phyloP scores from a whole-genome alignment of 129 eudicot species.

The Helianthus tuberosus region DNA sequence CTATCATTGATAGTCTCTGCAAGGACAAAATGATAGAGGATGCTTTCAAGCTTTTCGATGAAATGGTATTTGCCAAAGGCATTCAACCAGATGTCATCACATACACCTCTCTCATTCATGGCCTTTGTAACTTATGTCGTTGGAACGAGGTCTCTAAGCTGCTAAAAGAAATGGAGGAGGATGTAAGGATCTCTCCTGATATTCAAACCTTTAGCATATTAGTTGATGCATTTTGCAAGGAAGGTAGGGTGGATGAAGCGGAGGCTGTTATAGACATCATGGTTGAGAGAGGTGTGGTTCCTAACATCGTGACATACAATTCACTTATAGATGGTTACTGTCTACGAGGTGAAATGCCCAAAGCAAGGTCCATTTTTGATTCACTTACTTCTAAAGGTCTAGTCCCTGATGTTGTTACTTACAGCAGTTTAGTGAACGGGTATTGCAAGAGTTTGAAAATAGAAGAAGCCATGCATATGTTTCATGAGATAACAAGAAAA shows the following conservation, averaged over 20 bases:
- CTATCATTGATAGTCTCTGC: slow-evolving; percentile 25
- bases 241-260: slow-evolving; percentile 34
- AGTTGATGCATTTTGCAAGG: slow-evolving; percentile 45
- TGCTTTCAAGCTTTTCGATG: slow-evolving; percentile 28
- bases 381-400: slow-evolving; percentile 4
- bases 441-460: slow-evolving; percentile 18
- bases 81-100: slow-evolving; percentile 27
- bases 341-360: not conserved
- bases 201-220: slow-evolving; percentile 16
- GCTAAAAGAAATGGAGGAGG: slow-evolving; percentile 34
- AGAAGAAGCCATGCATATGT: slow-evolving; percentile 1
- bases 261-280: slow-evolving; percentile 20
- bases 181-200: slow-evolving; percentile 5
- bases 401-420: slow-evolving; percentile 16
- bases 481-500: not conserved
- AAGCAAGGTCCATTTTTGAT: slow-evolving; percentile 31
- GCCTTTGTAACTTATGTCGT: slow-evolving; percentile 33
- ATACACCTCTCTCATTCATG: not conserved
- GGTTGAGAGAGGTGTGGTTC: not conserved
- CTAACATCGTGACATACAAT: not conserved
- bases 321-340: slow-evolving; percentile 1
- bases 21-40: slow-evolving; percentile 30
- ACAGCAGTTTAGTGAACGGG: slow-evolving; percentile 30
- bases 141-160: slow-evolving; percentile 31
- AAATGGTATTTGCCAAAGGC: slow-evolving; percentile 36